A percentile compares a stretch with the other conserved stretches of the same genome.
phyloP scores from a whole-genome alignment of 169 alveolate species.

The Eimeria necatrix region DNA sequence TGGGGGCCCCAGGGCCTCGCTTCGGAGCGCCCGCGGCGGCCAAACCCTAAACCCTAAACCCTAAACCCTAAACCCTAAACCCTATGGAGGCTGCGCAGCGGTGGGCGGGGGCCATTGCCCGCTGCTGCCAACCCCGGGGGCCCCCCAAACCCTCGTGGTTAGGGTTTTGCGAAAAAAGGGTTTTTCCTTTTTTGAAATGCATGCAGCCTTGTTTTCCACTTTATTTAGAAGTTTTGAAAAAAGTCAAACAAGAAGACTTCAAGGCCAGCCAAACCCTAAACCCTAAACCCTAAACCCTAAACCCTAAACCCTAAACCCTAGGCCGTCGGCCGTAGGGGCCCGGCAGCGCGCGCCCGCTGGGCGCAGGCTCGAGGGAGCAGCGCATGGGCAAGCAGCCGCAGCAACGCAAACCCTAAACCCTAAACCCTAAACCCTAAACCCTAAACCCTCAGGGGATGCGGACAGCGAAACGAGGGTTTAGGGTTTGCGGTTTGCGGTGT shows the following conservation, averaged over 20 bases:
- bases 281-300: conserved; percentile 6
- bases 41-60: no score
- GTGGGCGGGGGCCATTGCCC: neutral
- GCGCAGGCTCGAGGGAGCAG: neutral
- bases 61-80: no score
- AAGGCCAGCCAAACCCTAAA: conserved; percentile 14
- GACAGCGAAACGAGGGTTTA: no score
- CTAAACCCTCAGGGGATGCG: neutral
- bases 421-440: neutral
- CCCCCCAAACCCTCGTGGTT: conserved; percentile 10
- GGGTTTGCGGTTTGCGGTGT: neutral
- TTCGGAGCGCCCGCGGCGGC: no score
- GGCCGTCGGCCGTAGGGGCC: neutral
- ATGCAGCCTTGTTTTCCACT: conserved; percentile 4
- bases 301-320: neutral
- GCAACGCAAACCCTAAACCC: neutral
- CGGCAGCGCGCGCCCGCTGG: neutral
- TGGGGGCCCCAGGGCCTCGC: no score
- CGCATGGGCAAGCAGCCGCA: neutral
- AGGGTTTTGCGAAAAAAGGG: neutral
- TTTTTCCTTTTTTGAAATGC: neutral
- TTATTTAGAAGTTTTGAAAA: neutral
- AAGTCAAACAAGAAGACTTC: conserved; percentile 15
- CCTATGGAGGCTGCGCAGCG: neutral
- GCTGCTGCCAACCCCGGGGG: neutral